These are phyloP conservation scores for Skeletonema menzelii DNA, from an alignment of 108 stramenopile species.

Conservation along the genomic window DNA sequence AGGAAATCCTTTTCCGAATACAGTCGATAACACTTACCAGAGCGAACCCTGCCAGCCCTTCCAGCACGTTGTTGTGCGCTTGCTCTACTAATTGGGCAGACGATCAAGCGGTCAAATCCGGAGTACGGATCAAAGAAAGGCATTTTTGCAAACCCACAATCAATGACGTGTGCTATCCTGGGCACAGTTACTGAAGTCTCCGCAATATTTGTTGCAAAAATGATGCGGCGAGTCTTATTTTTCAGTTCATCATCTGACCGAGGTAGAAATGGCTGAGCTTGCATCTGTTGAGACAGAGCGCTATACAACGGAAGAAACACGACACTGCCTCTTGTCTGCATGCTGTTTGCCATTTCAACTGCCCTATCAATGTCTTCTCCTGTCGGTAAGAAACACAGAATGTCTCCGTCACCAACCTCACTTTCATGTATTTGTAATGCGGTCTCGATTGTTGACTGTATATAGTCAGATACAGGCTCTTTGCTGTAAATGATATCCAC, in stretches of 20 bases:
- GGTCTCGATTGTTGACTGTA: conserved; percentile 77
- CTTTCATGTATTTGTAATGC: conserved; percentile 68
- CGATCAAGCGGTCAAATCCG: conserved; percentile 79
- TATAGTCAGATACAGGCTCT: conserved; percentile 80
- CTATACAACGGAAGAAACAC: conserved; percentile 90
- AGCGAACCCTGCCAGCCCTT: conserved; percentile 85
- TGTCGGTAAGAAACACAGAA: conserved; percentile 93
- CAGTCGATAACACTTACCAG: conserved; percentile 95
- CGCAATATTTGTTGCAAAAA: conserved; percentile 93
- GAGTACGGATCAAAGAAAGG: conserved; percentile 87
- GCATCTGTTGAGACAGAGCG: conserved; percentile 75
- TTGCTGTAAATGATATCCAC: conserved; percentile 88
- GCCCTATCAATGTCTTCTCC: conserved; percentile 92
- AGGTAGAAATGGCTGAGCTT: conserved; percentile 71
- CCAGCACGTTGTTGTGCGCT: conserved; percentile 92
- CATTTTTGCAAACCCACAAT: conserved; percentile 94
- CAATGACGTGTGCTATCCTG: conserved; percentile 89
- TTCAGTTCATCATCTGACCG: conserved; percentile 36
- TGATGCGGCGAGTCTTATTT: conserved; percentile 54
- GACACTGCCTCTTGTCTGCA: conserved; percentile 12
- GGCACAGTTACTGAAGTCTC: conserved; percentile 96
- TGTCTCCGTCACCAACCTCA: conserved; percentile 72
- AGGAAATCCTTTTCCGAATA: conserved; percentile 81
- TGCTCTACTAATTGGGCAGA: conserved; percentile 82
- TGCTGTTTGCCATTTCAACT: conserved; percentile 72